Evolutionary conservation across 306 rosid species (phyloP).

Genomic region (Lathyrus oleraceus): DNA sequence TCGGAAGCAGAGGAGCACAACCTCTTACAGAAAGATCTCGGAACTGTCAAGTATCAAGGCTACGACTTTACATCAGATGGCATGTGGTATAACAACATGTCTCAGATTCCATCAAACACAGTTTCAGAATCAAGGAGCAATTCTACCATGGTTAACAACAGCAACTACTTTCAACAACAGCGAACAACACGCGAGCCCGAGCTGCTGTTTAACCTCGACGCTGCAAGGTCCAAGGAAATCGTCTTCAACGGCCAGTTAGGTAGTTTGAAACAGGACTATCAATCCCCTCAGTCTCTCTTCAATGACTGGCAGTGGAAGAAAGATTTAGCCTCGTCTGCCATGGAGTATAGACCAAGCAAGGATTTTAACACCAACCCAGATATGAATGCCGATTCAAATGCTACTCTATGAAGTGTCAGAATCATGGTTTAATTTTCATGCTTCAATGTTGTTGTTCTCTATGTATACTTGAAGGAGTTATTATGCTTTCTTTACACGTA

Average conservation of each 20-base stretch:
- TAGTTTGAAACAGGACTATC: constrained; percentile 53
- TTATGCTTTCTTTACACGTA: constrained; percentile 36
- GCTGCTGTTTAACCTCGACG: constrained; percentile 37
- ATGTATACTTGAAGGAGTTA: constrained; percentile 36
- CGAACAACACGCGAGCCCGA: constrained; percentile 46
- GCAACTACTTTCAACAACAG: constrained; percentile 47
- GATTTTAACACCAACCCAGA: constrained; percentile 47
- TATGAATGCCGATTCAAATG: constrained; percentile 46
- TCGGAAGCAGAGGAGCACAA: constrained; percentile 52
- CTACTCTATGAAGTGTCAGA: constrained; percentile 38
- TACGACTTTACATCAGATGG: constrained; percentile 49
- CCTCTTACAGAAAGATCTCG: constrained; percentile 51
- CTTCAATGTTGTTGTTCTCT: constrained; percentile 29
- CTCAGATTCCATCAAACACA: constrained; percentile 44
- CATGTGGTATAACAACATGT: constrained; percentile 54
- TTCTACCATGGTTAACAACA: constrained; percentile 42
- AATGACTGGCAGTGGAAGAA: constrained; percentile 62
- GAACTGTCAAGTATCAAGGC: constrained; percentile 52
- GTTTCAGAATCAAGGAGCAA: constrained; percentile 48
- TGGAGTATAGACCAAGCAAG: constrained; percentile 45
- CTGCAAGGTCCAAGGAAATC: constrained; percentile 48
- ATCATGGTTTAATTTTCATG: constrained; percentile 35
- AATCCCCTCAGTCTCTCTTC: constrained; percentile 53
- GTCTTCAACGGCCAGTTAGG: constrained; percentile 43
- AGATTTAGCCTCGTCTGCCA: constrained; percentile 43